A percentile compares a stretch with the other conserved stretches of the same genome.
Evolutionary conservation across 176 grass and related monocot genomes (phyloP).

Genomic region (Dactylis glomerata): DNA sequence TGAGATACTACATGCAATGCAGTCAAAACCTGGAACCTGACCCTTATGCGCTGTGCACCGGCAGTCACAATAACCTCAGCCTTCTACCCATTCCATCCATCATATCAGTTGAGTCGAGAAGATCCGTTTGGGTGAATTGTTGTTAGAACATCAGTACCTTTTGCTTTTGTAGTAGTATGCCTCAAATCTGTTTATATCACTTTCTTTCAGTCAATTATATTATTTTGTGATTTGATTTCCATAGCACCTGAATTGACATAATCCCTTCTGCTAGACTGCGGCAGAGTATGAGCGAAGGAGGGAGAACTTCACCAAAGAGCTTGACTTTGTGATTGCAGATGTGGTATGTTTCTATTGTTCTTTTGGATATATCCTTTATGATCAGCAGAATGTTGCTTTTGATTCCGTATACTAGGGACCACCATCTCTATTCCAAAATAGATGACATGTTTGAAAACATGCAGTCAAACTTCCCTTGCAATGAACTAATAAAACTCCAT

Average conservation of each 20-base stretch:
- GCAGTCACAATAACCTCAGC: too few species aligned
- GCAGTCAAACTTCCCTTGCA: not conserved
- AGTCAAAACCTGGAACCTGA: too few species aligned
- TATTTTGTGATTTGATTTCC: conserved; percentile 1
- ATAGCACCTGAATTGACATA: conserved; percentile 18
- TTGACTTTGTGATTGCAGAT: conserved; percentile 90
- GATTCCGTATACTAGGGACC: not conserved
- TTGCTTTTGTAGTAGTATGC: not conserved
- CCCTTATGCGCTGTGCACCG: too few species aligned
- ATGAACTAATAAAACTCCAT: not conserved
- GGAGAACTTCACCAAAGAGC: conserved; percentile 94
- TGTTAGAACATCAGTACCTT: not conserved
- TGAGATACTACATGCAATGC: conserved; percentile 25
- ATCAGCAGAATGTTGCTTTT: not conserved
- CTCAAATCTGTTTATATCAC: not conserved
- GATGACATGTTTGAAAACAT: not conserved
- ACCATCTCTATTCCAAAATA: not conserved
- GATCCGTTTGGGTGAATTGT: not conserved
- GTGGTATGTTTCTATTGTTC: conserved; percentile 60
- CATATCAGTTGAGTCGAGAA: too few species aligned
- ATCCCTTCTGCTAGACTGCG: conserved; percentile 55
- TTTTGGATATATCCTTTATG: conserved; percentile 21
- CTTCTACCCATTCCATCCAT: too few species aligned
- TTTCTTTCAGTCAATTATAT: conserved; percentile 4
- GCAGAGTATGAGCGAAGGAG: conserved; percentile 85